phyloP scores from a whole-genome alignment of 1,284 basidiomycete species.

The Tilletia caries region DNA sequence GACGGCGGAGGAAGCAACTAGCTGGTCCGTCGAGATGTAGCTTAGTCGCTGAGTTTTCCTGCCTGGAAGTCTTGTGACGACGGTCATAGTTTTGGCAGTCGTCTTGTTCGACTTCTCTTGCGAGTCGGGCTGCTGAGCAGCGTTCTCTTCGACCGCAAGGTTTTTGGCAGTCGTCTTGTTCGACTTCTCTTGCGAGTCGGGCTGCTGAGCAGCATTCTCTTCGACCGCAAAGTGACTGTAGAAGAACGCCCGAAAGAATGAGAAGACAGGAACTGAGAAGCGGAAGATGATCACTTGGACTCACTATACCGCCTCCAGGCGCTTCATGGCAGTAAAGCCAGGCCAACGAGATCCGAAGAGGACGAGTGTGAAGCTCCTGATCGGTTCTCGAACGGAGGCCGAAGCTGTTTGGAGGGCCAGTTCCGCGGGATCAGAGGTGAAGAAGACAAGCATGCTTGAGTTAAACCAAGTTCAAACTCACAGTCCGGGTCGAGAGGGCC shows the following conservation, averaged over 20 bases:
- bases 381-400: background rate
- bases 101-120: no score
- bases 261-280: background rate
- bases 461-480: background rate
- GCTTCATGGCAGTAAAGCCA: background rate
- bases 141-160: no score
- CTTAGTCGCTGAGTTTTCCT: no score
- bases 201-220: background rate
- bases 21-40: background rate
- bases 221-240: background rate
- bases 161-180: no score
- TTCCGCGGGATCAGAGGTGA: background rate
- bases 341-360: background rate
- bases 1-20: background rate
- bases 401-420: background rate
- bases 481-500: no score
- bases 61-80: no score
- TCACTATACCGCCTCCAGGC: background rate
- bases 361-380: background rate
- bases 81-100: no score
- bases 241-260: no score
- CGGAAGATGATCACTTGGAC: background rate
- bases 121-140: background rate
- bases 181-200: no score
- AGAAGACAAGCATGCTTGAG: no score